Evolutionary conservation across 1,139 yeast species (phyloP).

Genomic region (Candida tropicalis): DNA sequence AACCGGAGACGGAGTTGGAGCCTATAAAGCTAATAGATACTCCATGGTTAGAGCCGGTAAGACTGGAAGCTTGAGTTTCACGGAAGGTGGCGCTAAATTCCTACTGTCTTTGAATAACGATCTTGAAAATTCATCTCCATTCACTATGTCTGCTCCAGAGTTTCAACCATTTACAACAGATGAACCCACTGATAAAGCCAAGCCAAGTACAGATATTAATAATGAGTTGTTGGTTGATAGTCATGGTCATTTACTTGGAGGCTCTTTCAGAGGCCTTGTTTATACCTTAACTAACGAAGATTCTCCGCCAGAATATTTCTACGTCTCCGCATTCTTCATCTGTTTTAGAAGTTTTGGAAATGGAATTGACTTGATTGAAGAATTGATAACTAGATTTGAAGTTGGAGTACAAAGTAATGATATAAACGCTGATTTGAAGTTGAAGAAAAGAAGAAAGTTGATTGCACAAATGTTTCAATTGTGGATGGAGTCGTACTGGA

Average conservation of each 20-base stretch:
- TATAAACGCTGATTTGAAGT: constrained; percentile 48
- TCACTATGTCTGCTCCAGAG: constrained; percentile 43
- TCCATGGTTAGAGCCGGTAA: constrained; percentile 64
- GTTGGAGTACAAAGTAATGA: constrained; percentile 38
- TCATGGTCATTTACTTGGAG: constrained; percentile 66
- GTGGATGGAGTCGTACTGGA: constrained; percentile 93
- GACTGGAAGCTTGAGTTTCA: constrained; percentile 53
- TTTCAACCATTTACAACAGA: constrained; percentile 38
- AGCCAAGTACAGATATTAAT: constrained; percentile 13
- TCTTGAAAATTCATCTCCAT: constrained; percentile 34
- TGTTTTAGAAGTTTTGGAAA: constrained; percentile 77
- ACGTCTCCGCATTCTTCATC: constrained; percentile 75
- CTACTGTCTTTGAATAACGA: constrained; percentile 46
- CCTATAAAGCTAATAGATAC: constrained; percentile 43
- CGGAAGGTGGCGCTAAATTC: constrained; percentile 61
- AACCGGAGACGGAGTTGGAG: constrained; percentile 16
- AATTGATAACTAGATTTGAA: constrained; percentile 68
- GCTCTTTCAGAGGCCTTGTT: constrained; percentile 76
- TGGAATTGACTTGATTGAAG: constrained; percentile 70
- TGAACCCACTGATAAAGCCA: constrained; percentile 10
- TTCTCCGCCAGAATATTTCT: constrained; percentile 68
- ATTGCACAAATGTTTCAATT: constrained; percentile 69
- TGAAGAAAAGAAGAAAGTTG: constrained; percentile 66
- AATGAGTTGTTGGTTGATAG: constrained; percentile 51
- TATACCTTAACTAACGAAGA: constrained; percentile 72